Conservation (phyloP, 306 rosid genomes). For the Sicyos baderoa region DNA sequence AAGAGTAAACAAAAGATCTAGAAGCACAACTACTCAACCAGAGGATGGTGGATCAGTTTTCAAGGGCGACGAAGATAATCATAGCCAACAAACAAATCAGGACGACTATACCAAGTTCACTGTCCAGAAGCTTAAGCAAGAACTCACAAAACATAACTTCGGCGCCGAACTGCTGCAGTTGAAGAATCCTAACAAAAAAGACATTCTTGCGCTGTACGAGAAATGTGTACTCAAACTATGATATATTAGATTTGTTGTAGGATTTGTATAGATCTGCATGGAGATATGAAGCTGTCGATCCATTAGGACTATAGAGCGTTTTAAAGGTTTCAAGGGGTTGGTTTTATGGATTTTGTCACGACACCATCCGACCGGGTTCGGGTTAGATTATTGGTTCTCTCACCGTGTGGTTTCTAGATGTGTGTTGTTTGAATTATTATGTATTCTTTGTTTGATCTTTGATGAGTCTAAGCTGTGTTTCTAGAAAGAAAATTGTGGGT, state of each 20-base stretch:
- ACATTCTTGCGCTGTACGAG: conserved; percentile 76
- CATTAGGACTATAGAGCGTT: conserved; percentile 16
- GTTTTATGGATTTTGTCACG: conserved; percentile 13
- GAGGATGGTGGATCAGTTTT: conserved; percentile 89
- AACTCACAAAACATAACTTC: conserved; percentile 72
- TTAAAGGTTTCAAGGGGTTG: conserved; percentile 2
- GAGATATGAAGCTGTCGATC: conserved; percentile 17
- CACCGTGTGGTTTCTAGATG: background rate
- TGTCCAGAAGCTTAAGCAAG: conserved; percentile 74
- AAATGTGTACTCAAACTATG: conserved; percentile 54
- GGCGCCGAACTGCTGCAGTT: conserved; percentile 75
- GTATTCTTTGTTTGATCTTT: background rate
- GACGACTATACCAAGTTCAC: conserved; percentile 82
- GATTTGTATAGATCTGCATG: conserved; percentile 22
- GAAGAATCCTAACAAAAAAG: conserved; percentile 74
- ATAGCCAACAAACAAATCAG: conserved; percentile 52
- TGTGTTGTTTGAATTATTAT: background rate
- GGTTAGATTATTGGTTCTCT: conserved; percentile 5
- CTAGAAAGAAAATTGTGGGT: background rate
- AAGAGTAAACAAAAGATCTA: conserved; percentile 55
- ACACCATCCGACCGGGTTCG: background rate
- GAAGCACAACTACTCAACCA: conserved; percentile 49
- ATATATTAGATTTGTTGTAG: conserved; percentile 16
- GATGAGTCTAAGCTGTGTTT: too few species aligned
- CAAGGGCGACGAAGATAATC: conserved; percentile 55